Conservation (phyloP, 2,329 filamentous ascomycete species). For the Cercospora sojina region DNA sequence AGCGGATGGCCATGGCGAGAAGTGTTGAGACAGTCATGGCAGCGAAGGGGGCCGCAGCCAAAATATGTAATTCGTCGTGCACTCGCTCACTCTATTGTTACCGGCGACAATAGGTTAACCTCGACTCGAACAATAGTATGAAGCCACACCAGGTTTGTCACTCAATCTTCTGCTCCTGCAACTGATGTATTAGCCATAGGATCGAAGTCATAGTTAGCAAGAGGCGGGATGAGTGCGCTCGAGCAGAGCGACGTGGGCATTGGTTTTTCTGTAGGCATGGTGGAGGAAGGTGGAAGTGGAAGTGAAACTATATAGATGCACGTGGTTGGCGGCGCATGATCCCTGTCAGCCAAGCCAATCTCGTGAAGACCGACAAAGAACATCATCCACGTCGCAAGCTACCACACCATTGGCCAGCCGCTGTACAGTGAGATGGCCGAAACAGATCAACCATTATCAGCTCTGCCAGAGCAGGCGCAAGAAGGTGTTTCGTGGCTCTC, state of each 20-base stretch:
- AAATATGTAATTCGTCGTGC: constrained; percentile 2
- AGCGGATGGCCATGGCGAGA: constrained; percentile 42
- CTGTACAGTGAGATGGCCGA: constrained; percentile 16
- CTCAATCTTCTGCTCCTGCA: background rate
- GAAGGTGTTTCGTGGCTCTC: constrained; percentile 26
- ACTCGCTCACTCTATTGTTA: constrained; percentile 11
- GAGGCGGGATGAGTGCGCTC: background rate
- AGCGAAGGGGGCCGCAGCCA: background rate
- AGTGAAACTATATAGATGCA: background rate
- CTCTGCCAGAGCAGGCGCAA: constrained; percentile 32
- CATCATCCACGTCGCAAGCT: background rate
- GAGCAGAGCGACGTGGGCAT: background rate
- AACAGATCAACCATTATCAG: constrained; percentile 12
- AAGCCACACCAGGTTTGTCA: background rate
- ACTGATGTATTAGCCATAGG: background rate
- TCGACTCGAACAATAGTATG: constrained; percentile 1
- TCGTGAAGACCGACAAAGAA: constrained; percentile 3
- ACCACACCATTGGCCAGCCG: background rate
- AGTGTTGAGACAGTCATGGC: constrained; percentile 39
- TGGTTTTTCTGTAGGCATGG: background rate
- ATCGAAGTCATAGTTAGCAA: background rate
- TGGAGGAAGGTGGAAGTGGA: background rate
- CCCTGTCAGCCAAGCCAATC: constrained; percentile 1
- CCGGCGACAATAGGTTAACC: constrained; percentile 2
- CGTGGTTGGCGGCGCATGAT: constrained; percentile 2